Evolutionary conservation across 2,329 filamentous ascomycete genomes (phyloP).

Genomic region (Mollisia scopiformis): DNA sequence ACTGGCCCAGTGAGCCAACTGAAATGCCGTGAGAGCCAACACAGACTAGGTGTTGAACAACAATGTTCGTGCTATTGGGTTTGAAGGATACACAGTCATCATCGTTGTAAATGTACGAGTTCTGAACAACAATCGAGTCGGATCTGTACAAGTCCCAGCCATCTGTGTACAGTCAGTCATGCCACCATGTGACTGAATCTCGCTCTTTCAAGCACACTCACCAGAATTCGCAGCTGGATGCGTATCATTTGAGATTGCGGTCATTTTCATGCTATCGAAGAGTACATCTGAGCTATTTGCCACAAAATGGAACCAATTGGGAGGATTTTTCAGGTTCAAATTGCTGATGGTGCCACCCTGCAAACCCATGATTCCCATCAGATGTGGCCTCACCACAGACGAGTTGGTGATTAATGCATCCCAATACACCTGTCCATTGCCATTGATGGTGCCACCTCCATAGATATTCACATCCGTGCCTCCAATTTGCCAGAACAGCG

Average conservation of each 20-base stretch:
- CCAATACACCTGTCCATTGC: slow-evolving; percentile 10
- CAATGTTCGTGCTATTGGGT: slow-evolving; percentile 11
- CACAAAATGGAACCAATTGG: slow-evolving; percentile 6
- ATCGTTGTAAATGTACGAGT: slow-evolving; percentile 3
- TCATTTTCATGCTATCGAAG: slow-evolving; percentile 3
- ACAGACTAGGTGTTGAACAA: slow-evolving; percentile 8
- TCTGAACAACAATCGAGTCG: slow-evolving; percentile 4
- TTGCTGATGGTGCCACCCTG: slow-evolving; percentile 3
- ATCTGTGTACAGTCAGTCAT: background rate
- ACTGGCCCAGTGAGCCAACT: slow-evolving; percentile 10
- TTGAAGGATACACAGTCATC: slow-evolving; percentile 12
- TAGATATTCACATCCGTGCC: slow-evolving; percentile 8
- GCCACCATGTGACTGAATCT: no score
- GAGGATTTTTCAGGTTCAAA: background rate
- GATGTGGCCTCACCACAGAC: background rate
- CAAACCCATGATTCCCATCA: slow-evolving; percentile 1
- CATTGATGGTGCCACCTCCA: slow-evolving; percentile 3
- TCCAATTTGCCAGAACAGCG: slow-evolving; percentile 2
- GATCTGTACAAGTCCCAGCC: slow-evolving; percentile 10
- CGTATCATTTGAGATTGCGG: background rate
- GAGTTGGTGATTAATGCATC: slow-evolving; percentile 1
- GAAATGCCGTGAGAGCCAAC: slow-evolving; percentile 9
- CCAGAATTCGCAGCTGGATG: slow-evolving; percentile 5
- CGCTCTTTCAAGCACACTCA: no score
- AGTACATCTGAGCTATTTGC: slow-evolving; percentile 5